Evolutionary conservation across 75 land plant species (phyloP), one percentile per base, ranked within the genome.

Genomic region (Picea sitchensis): DNA sequence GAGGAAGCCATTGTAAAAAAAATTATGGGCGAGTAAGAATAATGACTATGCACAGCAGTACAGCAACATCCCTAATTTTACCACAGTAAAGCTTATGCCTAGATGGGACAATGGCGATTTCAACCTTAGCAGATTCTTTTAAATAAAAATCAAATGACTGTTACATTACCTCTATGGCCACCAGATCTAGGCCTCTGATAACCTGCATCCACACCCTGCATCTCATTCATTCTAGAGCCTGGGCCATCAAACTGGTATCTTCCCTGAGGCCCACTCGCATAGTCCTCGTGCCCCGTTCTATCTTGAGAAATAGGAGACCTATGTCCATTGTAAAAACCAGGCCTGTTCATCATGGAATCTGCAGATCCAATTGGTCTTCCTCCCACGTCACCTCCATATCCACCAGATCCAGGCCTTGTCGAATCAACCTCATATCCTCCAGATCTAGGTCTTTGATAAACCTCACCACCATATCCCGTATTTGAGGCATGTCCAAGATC

Each of bases 261-360:
- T 44, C 73, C 51, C 6, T 71, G 73, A 38, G 51, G 73, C 5
- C 73, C 73, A 51, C 1, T 51, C 56, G 2, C 11, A 71, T 38
- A 41, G n/a, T 71, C 73, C 26, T 71, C 9, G 20, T 71, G 73
- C 13, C 26, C 73, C 11, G 9, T 21, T 71, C 18, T 71, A 38
- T 71, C 73, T 36, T 71, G 73, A 71, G 54, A 71, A n/a, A 44
- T 71, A 9, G 73, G 73, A 71, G 73, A 71, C 23, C 73, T 71
- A 0, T 21, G 54, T 44, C 73, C 73, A 44, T 71, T 71, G 7
- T 71, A 71, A 44, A 71, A 71, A 44, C n/a, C 44, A 32, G 26
- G 21, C 51, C 73, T 71, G 73, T 12, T 71, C 73, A 44, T 47
- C 51, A 41, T 17, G 3, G 41, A 71, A 18, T 71, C 73, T n/a